These are phyloP conservation scores for Volvox reticuliferus DNA, from an alignment of 139 green algal genomes.

Conservation along the genomic window DNA sequence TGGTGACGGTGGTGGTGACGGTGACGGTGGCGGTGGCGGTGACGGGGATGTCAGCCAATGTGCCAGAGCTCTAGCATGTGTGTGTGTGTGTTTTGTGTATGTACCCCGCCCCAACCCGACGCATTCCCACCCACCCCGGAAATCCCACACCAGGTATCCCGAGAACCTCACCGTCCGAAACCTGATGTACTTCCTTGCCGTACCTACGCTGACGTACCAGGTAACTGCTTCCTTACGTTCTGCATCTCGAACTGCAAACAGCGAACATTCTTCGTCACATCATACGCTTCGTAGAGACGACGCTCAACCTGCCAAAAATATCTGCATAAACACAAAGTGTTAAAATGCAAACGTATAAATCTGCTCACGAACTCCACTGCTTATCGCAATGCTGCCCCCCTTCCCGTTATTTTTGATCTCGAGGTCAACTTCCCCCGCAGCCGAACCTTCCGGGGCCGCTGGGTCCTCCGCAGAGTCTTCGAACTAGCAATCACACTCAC, in stretches of 20 bases:
- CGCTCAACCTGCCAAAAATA: no score
- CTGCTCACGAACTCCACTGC: no score
- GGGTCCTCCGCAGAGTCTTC: conserved; percentile 66
- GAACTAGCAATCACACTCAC: conserved; percentile 67
- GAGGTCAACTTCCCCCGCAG: conserved; percentile 71
- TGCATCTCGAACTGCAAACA: no score
- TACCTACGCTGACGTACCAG: conserved; percentile 90
- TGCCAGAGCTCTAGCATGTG: no score
- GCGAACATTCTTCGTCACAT: background rate
- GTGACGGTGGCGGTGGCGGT: background rate
- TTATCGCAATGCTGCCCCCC: background rate
- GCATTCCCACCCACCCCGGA: no score
- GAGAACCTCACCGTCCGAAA: conserved; percentile 80
- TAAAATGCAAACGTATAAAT: no score
- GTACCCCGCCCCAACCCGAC: background rate
- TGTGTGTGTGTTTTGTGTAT: background rate
- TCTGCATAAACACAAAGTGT: no score
- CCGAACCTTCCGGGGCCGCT: conserved; percentile 58
- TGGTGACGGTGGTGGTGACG: no score
- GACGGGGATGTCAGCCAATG: no score
- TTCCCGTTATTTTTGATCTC: background rate
- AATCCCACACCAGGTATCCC: conserved; percentile 69
- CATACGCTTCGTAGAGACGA: no score
- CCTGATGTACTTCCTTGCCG: conserved; percentile 84
- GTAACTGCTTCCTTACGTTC: conserved; percentile 19